Conservation (phyloP, 2,329 filamentous ascomycete genomes). For the Exophiala alcalophila region DNA sequence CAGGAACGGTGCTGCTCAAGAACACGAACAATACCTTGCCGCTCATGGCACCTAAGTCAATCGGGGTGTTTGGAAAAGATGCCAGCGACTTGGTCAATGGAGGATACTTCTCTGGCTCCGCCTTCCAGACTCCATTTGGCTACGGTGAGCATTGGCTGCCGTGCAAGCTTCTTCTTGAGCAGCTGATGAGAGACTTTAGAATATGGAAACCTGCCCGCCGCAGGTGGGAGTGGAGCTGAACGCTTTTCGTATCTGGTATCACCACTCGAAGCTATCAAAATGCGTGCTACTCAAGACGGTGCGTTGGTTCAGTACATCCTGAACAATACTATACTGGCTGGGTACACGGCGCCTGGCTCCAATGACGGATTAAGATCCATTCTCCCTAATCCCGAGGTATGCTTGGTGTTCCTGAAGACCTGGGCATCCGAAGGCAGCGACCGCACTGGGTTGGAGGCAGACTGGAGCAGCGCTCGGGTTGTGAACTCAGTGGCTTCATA, state of each 20-base stretch:
- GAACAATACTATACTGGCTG: constrained; percentile 46
- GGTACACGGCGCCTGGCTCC: constrained; percentile 5
- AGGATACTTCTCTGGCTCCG: constrained; percentile 15
- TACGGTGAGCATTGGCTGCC: constrained; percentile 56
- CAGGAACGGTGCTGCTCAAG: constrained; percentile 56
- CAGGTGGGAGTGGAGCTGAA: constrained; percentile 34
- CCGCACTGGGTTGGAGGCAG: constrained; percentile 39
- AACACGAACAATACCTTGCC: constrained; percentile 52
- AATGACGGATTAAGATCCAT: constrained; percentile 16
- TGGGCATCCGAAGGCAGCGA: constrained; percentile 49
- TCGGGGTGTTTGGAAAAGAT: constrained; percentile 52
- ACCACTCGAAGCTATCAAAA: constrained; percentile 34
- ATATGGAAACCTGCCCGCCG: constrained; percentile 28
- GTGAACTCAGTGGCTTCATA: constrained; percentile 46
- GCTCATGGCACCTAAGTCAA: constrained; percentile 45
- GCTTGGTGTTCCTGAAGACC: constrained; percentile 60
- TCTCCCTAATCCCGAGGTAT: constrained; percentile 45
- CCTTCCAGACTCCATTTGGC: constrained; percentile 14
- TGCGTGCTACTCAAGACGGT: constrained; percentile 28
- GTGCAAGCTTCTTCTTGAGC: constrained; percentile 45
- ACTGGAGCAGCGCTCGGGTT: constrained; percentile 43
- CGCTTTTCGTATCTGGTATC: constrained; percentile 34
- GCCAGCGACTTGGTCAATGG: constrained; percentile 32
- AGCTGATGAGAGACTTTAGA: constrained; percentile 5
- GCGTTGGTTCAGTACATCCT: constrained; percentile 36